These are phyloP conservation scores for Neurospora sublineolata DNA, from an alignment of 495 filamentous ascomycete species.

Conservation along the genomic window DNA sequence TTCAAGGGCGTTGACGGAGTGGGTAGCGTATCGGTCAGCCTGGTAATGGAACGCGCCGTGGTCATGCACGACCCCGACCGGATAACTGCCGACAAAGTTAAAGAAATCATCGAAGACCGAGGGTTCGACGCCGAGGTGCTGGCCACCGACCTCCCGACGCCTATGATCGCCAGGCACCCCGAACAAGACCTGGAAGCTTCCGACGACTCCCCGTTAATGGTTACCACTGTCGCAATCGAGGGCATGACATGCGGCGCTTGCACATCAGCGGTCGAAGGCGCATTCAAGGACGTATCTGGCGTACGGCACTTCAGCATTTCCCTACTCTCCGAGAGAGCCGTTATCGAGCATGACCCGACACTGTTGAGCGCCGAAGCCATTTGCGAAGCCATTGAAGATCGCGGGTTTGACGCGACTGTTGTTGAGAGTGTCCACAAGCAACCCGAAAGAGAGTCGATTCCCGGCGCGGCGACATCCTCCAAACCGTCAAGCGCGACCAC, in stretches of 20 bases:
- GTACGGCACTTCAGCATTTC: conserved; percentile 86
- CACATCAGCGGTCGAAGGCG: conserved; percentile 78
- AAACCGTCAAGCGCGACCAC: conserved; percentile 45
- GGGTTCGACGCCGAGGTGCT: conserved; percentile 94
- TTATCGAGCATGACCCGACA: conserved; percentile 68
- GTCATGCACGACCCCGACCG: conserved; percentile 73
- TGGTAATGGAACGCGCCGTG: conserved; percentile 87
- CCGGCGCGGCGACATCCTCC: conserved; percentile 4
- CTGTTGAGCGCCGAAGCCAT: conserved; percentile 61
- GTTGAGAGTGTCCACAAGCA: conserved; percentile 38
- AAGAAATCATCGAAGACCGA: conserved; percentile 81
- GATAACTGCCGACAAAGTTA: conserved; percentile 59
- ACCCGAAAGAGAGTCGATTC: conserved; percentile 23
- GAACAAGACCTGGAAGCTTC: neutral
- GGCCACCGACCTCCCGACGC: conserved; percentile 57
- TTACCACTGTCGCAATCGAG: conserved; percentile 74
- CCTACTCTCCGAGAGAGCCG: conserved; percentile 80
- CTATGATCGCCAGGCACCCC: conserved; percentile 21
- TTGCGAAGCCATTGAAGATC: conserved; percentile 71
- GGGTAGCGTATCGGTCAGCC: conserved; percentile 73
- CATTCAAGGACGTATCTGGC: conserved; percentile 66
- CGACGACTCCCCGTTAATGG: conserved; percentile 30
- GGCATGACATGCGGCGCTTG: conserved; percentile 98
- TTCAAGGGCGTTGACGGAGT: conserved; percentile 73
- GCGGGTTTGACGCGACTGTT: conserved; percentile 83